Base-by-base conservation (phyloP, 75 land plant genomes). In the Pinus tabuliformis region DNA sequence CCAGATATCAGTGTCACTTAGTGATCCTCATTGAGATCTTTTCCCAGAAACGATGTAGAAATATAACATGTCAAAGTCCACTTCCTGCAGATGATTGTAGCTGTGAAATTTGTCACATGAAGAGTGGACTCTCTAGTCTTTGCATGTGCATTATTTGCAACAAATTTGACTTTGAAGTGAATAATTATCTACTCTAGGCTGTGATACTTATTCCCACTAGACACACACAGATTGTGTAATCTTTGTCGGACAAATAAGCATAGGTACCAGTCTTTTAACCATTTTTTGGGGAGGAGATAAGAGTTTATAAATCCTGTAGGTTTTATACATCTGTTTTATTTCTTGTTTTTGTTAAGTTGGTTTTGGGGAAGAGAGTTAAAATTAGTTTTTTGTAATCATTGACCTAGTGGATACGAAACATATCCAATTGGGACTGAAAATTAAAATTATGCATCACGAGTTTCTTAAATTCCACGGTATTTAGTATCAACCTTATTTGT, bases 211-310 rank as follows among this genome's bases (percentile, higher is more conserved):
- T 70, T 90, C 95, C 68, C 98, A 92, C 74, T 95, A 95, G 95
- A 92, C 95, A 56, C 98, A 95, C 73, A n/a, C n/a, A 15, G 95
- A 95, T 76, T 95, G 98, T 82, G 98, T 95, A 0, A 92, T 95
- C 42, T 89, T 89, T 60, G 87, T 77, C 71, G 90, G 93, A 20
- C 83, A 76, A 30, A 86, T 95, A 57, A 78, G 83, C 39, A 91
- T 86, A 90, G 30, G 30, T 30, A 1, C 30, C 30, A 30, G 30
- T 30, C 74, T 62, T 22, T n/a, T n/a, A n/a, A n/a, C n/a, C n/a
- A n/a, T n/a, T n/a, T n/a, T n/a, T n/a, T n/a, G n/a, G n/a, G n/a
- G n/a, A n/a, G n/a, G n/a, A n/a, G n/a, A n/a, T n/a, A n/a, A n/a
- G n/a, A n/a, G n/a, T n/a, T n/a, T n/a, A n/a, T n/a, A n/a, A n/a